These are phyloP conservation scores for Populus euphratica DNA, from an alignment of 345 rosid species.

Conservation along the genomic window DNA sequence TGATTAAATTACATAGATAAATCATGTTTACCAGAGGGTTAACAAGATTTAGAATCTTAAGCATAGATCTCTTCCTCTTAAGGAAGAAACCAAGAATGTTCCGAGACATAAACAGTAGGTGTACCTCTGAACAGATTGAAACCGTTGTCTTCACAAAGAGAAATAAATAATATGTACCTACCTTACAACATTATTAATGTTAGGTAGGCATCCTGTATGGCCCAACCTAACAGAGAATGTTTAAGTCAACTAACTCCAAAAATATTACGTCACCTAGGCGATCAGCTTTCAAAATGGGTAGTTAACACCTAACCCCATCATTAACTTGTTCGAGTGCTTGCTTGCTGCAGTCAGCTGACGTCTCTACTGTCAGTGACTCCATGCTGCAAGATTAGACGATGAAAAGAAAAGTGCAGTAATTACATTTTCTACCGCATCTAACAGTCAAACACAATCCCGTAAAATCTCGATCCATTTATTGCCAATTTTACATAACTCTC, in stretches of 20 bases:
- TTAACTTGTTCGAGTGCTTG: neutral
- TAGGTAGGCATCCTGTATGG: conserved; percentile 5
- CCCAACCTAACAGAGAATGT: neutral
- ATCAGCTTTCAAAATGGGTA: neutral
- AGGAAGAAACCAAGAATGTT: conserved; percentile 12
- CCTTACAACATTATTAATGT: neutral
- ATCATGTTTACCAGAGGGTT: neutral
- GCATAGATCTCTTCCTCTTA: neutral
- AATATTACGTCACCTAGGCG: neutral
- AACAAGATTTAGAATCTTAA: neutral
- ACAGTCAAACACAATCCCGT: neutral
- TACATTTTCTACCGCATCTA: neutral
- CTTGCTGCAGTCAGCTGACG: no score
- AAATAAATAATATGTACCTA: neutral
- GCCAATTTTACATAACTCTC: neutral
- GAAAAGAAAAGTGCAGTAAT: neutral
- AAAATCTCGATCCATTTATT: no score
- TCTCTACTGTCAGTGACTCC: neutral
- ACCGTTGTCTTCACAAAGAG: neutral
- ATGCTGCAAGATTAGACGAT: neutral
- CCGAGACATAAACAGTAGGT: neutral
- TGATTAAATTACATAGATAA: neutral
- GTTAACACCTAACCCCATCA: neutral
- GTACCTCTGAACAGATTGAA: neutral
- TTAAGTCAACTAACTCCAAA: neutral